A percentile compares a stretch with the other conserved stretches of the same genome.
These are phyloP conservation scores for Fraxinus excelsior DNA, from an alignment of 257 asterid genomes.

Conservation along the genomic window DNA sequence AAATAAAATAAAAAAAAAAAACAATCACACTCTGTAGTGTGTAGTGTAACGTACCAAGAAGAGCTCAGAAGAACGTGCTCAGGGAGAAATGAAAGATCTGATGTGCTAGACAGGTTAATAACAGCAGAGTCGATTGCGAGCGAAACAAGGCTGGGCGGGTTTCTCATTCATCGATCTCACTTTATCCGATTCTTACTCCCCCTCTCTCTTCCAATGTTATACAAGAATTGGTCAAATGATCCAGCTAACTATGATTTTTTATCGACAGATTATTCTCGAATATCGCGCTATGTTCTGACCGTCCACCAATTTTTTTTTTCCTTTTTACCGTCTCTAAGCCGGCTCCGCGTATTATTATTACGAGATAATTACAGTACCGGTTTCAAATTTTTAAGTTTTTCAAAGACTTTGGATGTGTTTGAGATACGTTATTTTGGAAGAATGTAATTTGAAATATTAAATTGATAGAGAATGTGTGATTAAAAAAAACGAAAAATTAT, in stretches of 20 bases:
- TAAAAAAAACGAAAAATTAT: too few relatives aligned
- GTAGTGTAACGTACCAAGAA: slow-evolving; percentile 45
- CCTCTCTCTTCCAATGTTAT: neutral
- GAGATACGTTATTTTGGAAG: too few relatives aligned
- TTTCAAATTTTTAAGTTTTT: too few relatives aligned
- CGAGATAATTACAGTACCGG: too few relatives aligned
- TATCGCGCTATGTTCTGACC: too few relatives aligned
- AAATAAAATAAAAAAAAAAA: neutral
- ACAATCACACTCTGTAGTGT: neutral
- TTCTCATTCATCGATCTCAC: slow-evolving; percentile 58
- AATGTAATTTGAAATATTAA: too few relatives aligned
- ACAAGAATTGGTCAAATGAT: neutral
- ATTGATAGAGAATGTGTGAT: too few relatives aligned
- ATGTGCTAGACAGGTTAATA: slow-evolving; percentile 47
- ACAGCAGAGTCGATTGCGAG: slow-evolving; percentile 79
- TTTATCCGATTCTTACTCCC: slow-evolving; percentile 47
- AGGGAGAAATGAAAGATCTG: slow-evolving; percentile 85
- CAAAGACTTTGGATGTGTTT: too few relatives aligned
- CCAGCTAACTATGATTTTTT: neutral
- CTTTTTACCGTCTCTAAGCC: too few relatives aligned
- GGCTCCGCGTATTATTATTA: too few relatives aligned
- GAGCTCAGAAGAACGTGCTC: slow-evolving; percentile 82
- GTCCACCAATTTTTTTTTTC: too few relatives aligned
- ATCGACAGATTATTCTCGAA: too few relatives aligned
- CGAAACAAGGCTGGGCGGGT: slow-evolving; percentile 79